Evolutionary conservation across 148 eudicot genomes (phyloP).

Genomic region (Fagopyrum homotropicum): DNA sequence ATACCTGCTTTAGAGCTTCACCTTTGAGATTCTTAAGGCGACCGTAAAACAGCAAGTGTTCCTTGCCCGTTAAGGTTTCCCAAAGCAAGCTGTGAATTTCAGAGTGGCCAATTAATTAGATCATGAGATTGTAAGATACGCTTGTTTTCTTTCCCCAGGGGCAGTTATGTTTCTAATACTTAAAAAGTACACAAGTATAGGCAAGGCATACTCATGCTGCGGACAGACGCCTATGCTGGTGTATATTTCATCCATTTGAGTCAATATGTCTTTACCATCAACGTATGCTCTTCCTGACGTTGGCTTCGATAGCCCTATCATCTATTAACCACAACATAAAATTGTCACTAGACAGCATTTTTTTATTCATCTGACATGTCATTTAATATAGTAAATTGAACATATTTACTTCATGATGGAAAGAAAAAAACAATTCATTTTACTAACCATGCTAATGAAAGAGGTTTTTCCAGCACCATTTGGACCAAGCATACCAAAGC

Average conservation of each 20-base stretch:
- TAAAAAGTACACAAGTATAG: not conserved
- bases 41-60: conserved; percentile 87
- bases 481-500: conserved; percentile 99
- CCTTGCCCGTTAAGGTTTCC: conserved; percentile 84
- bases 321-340: conserved; percentile 21
- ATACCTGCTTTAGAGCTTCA: conserved; percentile 51
- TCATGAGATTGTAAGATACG: not conserved
- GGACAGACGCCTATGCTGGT: conserved; percentile 98
- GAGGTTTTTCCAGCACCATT: conserved; percentile 98
- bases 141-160: not conserved
- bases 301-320: conserved; percentile 94
- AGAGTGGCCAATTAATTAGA: not conserved
- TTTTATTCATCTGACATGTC: no score
- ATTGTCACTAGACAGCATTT: no score
- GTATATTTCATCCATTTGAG: conserved; percentile 69
- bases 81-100: conserved; percentile 59
- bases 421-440: not conserved
- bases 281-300: conserved; percentile 76
- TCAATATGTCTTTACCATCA: conserved; percentile 61
- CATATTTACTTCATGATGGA: not conserved
- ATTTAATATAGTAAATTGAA: not conserved
- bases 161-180: not conserved
- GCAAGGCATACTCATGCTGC: conserved; percentile 77
- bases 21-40: conserved; percentile 90
- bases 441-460: conserved; percentile 80